Evolutionary conservation across 495 filamentous ascomycete genomes (phyloP).

Genomic region (Aspergillus sparsus): DNA sequence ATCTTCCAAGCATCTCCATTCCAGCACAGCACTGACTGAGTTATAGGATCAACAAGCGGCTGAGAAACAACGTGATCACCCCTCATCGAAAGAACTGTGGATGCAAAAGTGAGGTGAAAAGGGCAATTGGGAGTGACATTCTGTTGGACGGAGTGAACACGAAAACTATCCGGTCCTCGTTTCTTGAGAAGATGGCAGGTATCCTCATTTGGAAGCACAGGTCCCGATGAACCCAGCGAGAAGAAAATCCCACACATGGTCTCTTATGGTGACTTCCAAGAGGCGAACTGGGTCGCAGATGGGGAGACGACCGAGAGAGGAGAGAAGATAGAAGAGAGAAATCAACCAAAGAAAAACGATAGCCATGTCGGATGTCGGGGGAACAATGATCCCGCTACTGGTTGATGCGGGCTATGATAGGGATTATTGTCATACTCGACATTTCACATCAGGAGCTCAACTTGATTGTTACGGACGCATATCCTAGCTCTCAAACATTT

Average conservation of each 20-base stretch:
- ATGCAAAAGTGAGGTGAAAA: conserved; percentile 62
- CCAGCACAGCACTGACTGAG: conserved; percentile 86
- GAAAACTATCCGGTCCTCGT: conserved; percentile 59
- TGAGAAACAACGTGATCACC: conserved; percentile 71
- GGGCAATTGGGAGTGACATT: conserved; percentile 12
- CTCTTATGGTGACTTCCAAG: conserved; percentile 3
- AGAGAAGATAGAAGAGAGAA: conserved; percentile 2
- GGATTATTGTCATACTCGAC: conserved; percentile 10
- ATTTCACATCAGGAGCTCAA: conserved; percentile 13
- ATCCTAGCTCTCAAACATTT: neutral
- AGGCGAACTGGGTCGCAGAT: neutral
- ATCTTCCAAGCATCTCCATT: conserved; percentile 98
- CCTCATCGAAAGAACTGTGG: conserved; percentile 84
- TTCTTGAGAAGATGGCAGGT: conserved; percentile 45
- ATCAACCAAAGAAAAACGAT: neutral
- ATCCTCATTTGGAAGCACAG: conserved; percentile 40
- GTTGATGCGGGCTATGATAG: conserved; percentile 16
- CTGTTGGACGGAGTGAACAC: conserved; percentile 24
- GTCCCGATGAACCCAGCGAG: conserved; percentile 43
- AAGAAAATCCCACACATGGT: conserved; percentile 70
- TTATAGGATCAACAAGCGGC: conserved; percentile 62
- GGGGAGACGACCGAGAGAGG: neutral
- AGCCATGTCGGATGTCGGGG: conserved; percentile 22
- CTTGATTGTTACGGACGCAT: neutral
- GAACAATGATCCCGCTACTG: conserved; percentile 30